Conservation (phyloP, 331 rosid species). For the Dryas integrifolia region DNA sequence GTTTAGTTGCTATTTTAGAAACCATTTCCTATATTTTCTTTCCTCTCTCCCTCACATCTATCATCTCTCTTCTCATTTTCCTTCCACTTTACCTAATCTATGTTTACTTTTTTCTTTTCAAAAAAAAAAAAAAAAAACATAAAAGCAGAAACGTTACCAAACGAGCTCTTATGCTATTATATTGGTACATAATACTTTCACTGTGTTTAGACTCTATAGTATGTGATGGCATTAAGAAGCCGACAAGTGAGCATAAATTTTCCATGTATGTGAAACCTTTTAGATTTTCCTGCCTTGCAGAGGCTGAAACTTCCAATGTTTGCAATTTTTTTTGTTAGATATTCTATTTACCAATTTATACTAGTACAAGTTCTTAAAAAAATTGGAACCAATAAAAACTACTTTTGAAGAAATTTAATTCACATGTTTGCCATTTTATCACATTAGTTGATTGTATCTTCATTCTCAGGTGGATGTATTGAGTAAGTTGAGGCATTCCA, state of each 20-base stretch:
- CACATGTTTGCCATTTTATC: conserved; percentile 4
- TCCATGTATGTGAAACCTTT: background rate
- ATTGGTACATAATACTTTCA: background rate
- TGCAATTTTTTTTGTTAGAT: background rate
- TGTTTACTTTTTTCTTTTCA: too few relatives aligned
- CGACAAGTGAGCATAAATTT: background rate
- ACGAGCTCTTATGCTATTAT: too few relatives aligned
- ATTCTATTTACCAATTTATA: background rate
- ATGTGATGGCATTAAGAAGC: background rate
- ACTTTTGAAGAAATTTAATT: background rate
- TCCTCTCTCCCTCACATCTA: too few relatives aligned
- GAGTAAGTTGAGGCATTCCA: conserved; percentile 78
- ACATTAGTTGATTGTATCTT: conserved; percentile 10
- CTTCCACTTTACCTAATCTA: too few relatives aligned
- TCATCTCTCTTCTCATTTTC: too few relatives aligned
- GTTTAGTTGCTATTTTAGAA: too few relatives aligned
- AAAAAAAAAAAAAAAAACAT: too few relatives aligned
- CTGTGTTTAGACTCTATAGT: background rate
- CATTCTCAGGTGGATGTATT: conserved; percentile 59
- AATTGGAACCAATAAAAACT: background rate
- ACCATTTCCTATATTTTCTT: too few relatives aligned
- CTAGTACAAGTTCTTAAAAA: background rate
- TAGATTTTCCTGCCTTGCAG: background rate
- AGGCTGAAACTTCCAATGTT: background rate
- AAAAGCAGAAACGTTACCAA: too few relatives aligned